A percentile compares a stretch with the other conserved stretches of the same genome.
Conservation (phyloP, 2,329 filamentous ascomycete genomes). For the Phoma sp. region DNA sequence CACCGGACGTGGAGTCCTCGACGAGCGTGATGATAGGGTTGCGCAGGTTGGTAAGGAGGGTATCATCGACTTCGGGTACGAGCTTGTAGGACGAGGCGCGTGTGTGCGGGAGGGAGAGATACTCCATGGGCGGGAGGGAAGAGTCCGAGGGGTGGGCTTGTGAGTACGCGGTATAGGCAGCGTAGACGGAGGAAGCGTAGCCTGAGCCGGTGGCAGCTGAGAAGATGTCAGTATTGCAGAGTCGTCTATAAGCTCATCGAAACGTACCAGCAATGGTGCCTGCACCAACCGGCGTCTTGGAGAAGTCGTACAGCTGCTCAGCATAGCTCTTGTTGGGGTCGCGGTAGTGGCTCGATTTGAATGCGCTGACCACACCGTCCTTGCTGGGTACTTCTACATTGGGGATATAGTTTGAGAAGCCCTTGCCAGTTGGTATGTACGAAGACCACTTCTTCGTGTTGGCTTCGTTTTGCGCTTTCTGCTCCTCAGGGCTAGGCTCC, state of each 20-base stretch:
- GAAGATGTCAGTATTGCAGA: not conserved
- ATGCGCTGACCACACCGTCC: slow-evolving; percentile 53
- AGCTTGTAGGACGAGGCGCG: slow-evolving; percentile 52
- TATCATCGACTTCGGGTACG: slow-evolving; percentile 50
- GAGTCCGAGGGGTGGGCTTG: slow-evolving; percentile 39
- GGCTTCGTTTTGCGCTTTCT: slow-evolving; percentile 44
- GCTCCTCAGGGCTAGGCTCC: slow-evolving; percentile 34
- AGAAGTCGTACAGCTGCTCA: slow-evolving; percentile 58
- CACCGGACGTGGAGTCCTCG: slow-evolving; percentile 53
- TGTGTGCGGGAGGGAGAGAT: slow-evolving; percentile 55
- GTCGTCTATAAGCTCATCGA: not conserved
- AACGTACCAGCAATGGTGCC: slow-evolving; percentile 51
- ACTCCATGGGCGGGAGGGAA: slow-evolving; percentile 53
- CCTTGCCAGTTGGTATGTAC: slow-evolving; percentile 56
- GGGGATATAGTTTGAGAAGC: slow-evolving; percentile 57
- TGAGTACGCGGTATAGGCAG: slow-evolving; percentile 57
- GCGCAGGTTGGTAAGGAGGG: slow-evolving; percentile 54
- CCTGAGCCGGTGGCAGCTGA: slow-evolving; percentile 55
- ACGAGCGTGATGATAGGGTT: slow-evolving; percentile 55
- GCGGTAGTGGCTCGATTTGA: slow-evolving; percentile 53
- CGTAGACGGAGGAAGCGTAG: slow-evolving; percentile 56
- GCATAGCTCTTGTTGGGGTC: slow-evolving; percentile 57
- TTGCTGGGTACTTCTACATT: slow-evolving; percentile 44
- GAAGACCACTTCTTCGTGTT: slow-evolving; percentile 53
- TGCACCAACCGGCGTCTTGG: slow-evolving; percentile 58